These are phyloP conservation scores for Angophora floribunda DNA, from an alignment of 345 rosid genomes.

Conservation along the genomic window DNA sequence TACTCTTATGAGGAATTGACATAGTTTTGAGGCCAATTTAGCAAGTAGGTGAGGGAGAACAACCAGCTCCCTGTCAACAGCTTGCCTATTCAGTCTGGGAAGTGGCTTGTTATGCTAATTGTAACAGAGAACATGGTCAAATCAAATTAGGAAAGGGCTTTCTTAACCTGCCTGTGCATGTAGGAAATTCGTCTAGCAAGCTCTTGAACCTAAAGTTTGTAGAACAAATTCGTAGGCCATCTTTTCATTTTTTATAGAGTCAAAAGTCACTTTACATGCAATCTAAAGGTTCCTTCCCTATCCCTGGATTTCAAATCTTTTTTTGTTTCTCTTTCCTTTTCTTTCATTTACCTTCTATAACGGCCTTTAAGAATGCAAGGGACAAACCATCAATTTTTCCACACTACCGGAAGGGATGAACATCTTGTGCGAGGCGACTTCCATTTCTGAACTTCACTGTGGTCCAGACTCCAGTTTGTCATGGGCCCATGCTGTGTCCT, in stretches of 20 bases:
- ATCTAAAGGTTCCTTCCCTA: slow-evolving; percentile 22
- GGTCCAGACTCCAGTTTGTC: slow-evolving; percentile 2
- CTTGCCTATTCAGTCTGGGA: neutral
- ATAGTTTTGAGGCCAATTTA: neutral
- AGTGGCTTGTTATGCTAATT: neutral
- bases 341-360: neutral
- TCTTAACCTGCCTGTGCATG: neutral
- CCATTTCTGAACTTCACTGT: slow-evolving; percentile 7
- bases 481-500: neutral
- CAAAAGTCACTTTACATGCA: slow-evolving; percentile 19
- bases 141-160: neutral
- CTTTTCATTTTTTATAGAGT: slow-evolving; percentile 3
- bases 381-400: slow-evolving; percentile 15
- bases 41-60: neutral
- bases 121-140: neutral
- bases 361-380: slow-evolving; percentile 36
- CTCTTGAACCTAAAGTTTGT: slow-evolving; percentile 1
- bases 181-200: neutral
- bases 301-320: slow-evolving; percentile 23
- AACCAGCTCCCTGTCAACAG: neutral
- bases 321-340: neutral
- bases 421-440: slow-evolving; percentile 11
- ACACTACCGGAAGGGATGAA: slow-evolving; percentile 3
- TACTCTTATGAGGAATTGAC: neutral
- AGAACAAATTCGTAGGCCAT: slow-evolving; percentile 18